phyloP scores from a whole-genome alignment of 1,284 basidiomycete genomes.

The Cryptococcus depauperatus region DNA sequence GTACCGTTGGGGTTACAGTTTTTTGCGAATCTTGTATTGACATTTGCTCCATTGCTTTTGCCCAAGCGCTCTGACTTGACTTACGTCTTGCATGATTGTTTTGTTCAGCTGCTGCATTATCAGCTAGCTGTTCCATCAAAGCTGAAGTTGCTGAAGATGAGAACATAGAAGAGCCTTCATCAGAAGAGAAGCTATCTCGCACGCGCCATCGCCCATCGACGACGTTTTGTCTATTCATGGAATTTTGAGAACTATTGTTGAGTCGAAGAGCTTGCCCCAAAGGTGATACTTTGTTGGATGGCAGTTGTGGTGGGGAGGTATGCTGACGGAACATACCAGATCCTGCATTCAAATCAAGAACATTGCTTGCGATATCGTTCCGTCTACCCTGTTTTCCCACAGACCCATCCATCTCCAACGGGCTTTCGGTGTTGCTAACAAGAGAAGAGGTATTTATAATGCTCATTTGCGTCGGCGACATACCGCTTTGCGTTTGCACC shows the following conservation, averaged over 20 bases:
- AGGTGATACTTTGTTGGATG: slow-evolving; percentile 4
- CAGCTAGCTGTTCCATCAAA: slow-evolving; percentile 2
- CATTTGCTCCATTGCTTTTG: slow-evolving; percentile 37
- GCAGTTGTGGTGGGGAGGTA: slow-evolving; percentile 3
- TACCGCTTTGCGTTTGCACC: slow-evolving; percentile 1
- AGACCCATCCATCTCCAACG: slow-evolving; percentile 26
- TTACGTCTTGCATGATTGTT: slow-evolving; percentile 15
- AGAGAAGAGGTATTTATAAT: slow-evolving; percentile 30
- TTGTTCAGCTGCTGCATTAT: slow-evolving; percentile 7
- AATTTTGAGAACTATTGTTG: neutral
- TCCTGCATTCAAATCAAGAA: neutral
- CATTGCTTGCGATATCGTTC: neutral
- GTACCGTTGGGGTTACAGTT: neutral
- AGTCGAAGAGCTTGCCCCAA: neutral
- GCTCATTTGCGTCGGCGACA: slow-evolving; percentile 5
- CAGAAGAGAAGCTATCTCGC: slow-evolving; percentile 1
- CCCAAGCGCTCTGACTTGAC: slow-evolving; percentile 34
- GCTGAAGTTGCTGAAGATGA: slow-evolving; percentile 16
- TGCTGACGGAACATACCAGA: neutral
- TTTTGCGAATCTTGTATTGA: slow-evolving; percentile 25
- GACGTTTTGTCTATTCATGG: neutral
- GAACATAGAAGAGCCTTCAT: slow-evolving; percentile 7
- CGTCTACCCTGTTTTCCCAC: slow-evolving; percentile 10
- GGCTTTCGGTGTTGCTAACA: slow-evolving; percentile 28
- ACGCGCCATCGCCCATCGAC: slow-evolving; percentile 4